These are phyloP conservation scores for Puccinia brachypodii DNA, from an alignment of 1,284 basidiomycete species.

Conservation along the genomic window DNA sequence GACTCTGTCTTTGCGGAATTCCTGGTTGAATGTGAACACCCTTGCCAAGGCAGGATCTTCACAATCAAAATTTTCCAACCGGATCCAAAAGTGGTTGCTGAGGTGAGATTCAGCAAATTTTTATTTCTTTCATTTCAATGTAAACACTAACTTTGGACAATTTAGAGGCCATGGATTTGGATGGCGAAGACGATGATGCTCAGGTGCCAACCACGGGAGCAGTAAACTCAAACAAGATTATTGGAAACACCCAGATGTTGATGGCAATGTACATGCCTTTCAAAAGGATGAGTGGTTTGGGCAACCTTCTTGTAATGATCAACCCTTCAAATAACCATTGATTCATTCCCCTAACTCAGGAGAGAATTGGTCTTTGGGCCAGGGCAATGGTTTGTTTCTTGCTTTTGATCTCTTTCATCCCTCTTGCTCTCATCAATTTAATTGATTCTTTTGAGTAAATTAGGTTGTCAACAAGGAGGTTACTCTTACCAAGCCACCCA, in stretches of 20 bases:
- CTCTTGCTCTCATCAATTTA: no score
- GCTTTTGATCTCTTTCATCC: not conserved
- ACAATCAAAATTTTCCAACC: not conserved
- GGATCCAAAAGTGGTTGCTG: not conserved
- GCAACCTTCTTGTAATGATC: not conserved
- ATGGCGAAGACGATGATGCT: not conserved
- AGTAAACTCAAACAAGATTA: not conserved
- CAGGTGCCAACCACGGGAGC: not conserved
- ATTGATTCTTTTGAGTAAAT: not conserved
- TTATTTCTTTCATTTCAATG: not conserved
- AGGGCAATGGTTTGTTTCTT: not conserved
- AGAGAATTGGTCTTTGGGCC: not conserved
- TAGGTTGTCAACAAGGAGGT: not conserved
- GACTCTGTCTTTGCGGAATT: not conserved
- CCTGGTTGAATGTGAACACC: not conserved
- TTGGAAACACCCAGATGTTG: not conserved
- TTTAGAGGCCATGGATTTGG: not conserved
- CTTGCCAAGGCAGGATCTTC: not conserved
- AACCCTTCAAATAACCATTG: not conserved
- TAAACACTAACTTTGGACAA: not conserved
- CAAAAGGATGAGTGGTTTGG: not conserved
- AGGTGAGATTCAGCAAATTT: not conserved
- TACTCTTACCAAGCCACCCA: not conserved
- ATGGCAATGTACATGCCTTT: not conserved
- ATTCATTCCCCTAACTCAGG: not conserved